These are phyloP conservation scores for Vitis vinifera DNA, from an alignment of 164 flowering plant genomes.

Conservation along the genomic window DNA sequence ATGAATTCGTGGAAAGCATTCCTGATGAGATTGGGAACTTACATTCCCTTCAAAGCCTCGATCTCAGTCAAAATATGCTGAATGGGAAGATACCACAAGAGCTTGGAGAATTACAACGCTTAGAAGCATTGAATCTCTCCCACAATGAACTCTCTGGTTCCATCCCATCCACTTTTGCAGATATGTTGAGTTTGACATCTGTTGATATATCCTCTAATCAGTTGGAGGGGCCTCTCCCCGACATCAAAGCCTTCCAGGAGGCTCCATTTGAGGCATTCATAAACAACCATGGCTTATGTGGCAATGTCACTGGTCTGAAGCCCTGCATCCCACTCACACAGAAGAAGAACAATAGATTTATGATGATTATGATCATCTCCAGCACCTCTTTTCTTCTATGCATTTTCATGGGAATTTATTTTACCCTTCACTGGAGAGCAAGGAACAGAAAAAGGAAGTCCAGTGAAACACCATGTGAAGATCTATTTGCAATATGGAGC, in stretches of 20 bases:
- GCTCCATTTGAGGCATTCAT: not conserved
- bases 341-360: too few relatives aligned
- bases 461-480: too few relatives aligned
- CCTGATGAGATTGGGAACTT: not conserved
- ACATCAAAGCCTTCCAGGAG: not conserved
- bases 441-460: too few relatives aligned
- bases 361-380: too few relatives aligned
- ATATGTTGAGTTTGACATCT: not conserved
- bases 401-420: too few relatives aligned
- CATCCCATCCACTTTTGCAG: not conserved
- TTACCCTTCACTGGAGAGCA: too few relatives aligned
- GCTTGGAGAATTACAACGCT: not conserved
- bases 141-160: not conserved
- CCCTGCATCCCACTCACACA: too few relatives aligned
- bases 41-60: not conserved
- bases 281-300: not conserved
- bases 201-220: not conserved
- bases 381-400: too few relatives aligned
- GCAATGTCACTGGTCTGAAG: too few relatives aligned
- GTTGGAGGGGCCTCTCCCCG: not conserved
- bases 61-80: not conserved
- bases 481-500: too few relatives aligned
- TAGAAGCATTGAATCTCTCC: not conserved
- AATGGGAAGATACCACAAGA: not conserved
- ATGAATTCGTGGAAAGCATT: not conserved